phyloP scores from a whole-genome alignment of 441 rosid genomes.

The Oxalis stricta region DNA sequence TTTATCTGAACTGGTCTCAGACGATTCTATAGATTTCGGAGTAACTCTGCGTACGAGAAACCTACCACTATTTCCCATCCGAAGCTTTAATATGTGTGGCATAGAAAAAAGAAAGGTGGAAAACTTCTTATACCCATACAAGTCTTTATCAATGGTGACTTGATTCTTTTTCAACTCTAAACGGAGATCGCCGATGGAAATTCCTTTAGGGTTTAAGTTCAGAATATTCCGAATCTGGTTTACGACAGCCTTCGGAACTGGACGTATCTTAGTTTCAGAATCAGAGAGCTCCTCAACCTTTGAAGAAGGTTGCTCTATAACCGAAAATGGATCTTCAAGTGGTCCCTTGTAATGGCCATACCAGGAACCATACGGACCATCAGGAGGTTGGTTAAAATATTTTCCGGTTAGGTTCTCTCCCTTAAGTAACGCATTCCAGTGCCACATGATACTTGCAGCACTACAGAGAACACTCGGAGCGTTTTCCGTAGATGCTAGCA shows the following conservation, averaged over 20 bases:
- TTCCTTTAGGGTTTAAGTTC: constrained; percentile 41
- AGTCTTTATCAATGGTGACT: constrained; percentile 32
- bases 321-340: constrained; percentile 55
- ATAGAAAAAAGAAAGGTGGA: constrained; percentile 46
- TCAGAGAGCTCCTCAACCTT: constrained; percentile 17
- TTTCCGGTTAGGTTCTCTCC: constrained; percentile 35
- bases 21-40: constrained; percentile 20
- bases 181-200: constrained; percentile 33
- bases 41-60: constrained; percentile 15
- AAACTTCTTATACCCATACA: constrained; percentile 49
- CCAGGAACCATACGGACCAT: constrained; percentile 85
- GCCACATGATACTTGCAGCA: constrained; percentile 89
- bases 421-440: constrained; percentile 46
- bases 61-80: constrained; percentile 24
- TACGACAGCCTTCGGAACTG: constrained; percentile 34
- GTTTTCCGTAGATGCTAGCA: constrained; percentile 47
- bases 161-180: constrained; percentile 30
- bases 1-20: constrained; percentile 7
- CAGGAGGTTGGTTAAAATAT: constrained; percentile 79
- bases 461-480: constrained; percentile 49
- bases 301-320: constrained; percentile 17
- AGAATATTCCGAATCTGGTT: constrained; percentile 37
- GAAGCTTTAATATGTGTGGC: constrained; percentile 45
- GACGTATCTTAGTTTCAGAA: constrained; percentile 18
- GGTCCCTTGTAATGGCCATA: constrained; percentile 61